phyloP scores from a whole-genome alignment of 2,329 filamentous ascomycete genomes.

The Calonectria montana region DNA sequence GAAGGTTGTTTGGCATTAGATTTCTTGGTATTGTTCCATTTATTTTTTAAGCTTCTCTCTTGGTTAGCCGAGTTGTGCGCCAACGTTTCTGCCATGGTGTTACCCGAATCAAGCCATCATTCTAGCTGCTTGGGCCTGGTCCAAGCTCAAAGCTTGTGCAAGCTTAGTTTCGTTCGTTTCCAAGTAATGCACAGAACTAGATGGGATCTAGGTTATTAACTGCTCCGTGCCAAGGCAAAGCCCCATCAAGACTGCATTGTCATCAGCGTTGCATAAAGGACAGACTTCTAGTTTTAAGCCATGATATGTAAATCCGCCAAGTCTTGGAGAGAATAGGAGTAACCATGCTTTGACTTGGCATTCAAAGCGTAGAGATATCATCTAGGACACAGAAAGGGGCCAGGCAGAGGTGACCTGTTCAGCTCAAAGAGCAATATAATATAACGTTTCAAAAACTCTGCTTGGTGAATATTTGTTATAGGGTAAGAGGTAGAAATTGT shows the following conservation, averaged over 20 bases:
- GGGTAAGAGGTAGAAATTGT: too few species aligned
- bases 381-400: background rate
- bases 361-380: too few species aligned
- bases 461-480: too few species aligned
- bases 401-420: background rate
- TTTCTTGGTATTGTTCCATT: slow-evolving; percentile 50
- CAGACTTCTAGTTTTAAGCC: slow-evolving; percentile 46
- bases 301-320: slow-evolving; percentile 43
- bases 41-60: slow-evolving; percentile 41
- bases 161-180: slow-evolving; percentile 49
- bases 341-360: background rate
- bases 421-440: too few species aligned
- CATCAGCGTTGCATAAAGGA: slow-evolving; percentile 68
- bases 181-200: slow-evolving; percentile 58
- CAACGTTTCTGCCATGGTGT: too few species aligned
- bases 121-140: background rate
- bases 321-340: slow-evolving; percentile 30
- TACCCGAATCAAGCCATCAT: too few species aligned
- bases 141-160: background rate
- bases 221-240: slow-evolving; percentile 21
- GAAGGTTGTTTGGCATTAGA: too few species aligned
- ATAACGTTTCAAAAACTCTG: too few species aligned
- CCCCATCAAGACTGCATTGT: slow-evolving; percentile 56
- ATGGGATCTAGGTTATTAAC: slow-evolving; percentile 38
- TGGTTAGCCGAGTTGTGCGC: background rate